Evolutionary conservation across 306 rosid species (phyloP).

Genomic region (Vigna mungo): DNA sequence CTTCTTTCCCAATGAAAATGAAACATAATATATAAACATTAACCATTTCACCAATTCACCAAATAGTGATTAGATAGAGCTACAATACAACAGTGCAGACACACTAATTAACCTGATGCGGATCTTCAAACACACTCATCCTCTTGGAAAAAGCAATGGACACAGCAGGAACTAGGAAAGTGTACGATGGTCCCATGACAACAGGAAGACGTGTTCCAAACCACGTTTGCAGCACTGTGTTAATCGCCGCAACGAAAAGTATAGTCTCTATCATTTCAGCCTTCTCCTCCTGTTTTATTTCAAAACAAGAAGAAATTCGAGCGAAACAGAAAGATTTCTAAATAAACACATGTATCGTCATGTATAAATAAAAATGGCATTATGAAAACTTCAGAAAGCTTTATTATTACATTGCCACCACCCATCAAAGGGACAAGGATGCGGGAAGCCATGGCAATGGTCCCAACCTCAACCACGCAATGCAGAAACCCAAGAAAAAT

Average conservation of each 20-base stretch:
- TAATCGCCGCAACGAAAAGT: constrained; percentile 80
- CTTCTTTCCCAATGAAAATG: no score
- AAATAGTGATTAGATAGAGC: no score
- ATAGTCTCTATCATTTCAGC: constrained; percentile 76
- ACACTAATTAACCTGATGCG: constrained; percentile 60
- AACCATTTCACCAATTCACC: no score
- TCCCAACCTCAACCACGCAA: constrained; percentile 76
- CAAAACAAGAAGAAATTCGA: not conserved
- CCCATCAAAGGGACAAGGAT: constrained; percentile 74
- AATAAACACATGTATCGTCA: not conserved
- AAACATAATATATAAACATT: no score
- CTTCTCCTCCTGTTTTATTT: constrained; percentile 66
- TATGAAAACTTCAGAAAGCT: not conserved
- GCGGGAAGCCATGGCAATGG: constrained; percentile 65
- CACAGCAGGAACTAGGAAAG: constrained; percentile 66
- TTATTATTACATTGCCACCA: constrained; percentile 77
- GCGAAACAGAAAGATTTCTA: not conserved
- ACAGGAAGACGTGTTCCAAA: constrained; percentile 83
- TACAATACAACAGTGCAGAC: no score
- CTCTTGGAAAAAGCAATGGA: constrained; percentile 62
- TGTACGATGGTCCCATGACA: constrained; percentile 74
- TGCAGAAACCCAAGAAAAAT: constrained; percentile 78
- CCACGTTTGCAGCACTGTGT: constrained; percentile 73
- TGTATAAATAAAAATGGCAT: not conserved
- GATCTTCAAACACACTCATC: constrained; percentile 51